Percentiles rank a stretch among this genome's conserved stretches.
Evolutionary conservation across 2,329 filamentous ascomycete species (phyloP).

Genomic region (Metarhizium anisopliae): DNA sequence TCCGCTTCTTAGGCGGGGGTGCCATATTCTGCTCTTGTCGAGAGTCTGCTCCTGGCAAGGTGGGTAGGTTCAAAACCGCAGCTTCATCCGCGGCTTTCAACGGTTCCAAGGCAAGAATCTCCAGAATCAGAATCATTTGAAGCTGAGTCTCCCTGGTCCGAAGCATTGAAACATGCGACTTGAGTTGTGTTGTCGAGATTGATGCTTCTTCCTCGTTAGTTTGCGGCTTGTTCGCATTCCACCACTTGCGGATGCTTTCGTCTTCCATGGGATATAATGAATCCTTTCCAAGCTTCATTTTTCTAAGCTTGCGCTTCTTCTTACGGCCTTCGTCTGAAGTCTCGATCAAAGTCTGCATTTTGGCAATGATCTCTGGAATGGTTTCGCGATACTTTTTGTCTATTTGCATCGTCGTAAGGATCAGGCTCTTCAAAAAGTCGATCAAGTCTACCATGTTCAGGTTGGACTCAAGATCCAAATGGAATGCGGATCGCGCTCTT

Average conservation of each 20-base stretch:
- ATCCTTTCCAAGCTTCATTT: slow-evolving; percentile 57
- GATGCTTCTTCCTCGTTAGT: slow-evolving; percentile 38
- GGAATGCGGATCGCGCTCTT: slow-evolving; percentile 62
- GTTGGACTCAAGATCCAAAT: slow-evolving; percentile 50
- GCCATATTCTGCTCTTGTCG: slow-evolving; percentile 18
- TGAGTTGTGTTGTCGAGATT: slow-evolving; percentile 43
- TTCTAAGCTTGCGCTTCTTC: slow-evolving; percentile 49
- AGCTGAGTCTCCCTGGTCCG: slow-evolving; percentile 70
- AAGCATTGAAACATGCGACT: slow-evolving; percentile 54
- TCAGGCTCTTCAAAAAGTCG: slow-evolving; percentile 57
- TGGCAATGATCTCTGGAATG: slow-evolving; percentile 51
- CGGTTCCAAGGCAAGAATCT: slow-evolving; percentile 63
- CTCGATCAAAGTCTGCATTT: slow-evolving; percentile 47
- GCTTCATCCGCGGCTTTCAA: slow-evolving; percentile 30
- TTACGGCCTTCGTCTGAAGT: slow-evolving; percentile 38
- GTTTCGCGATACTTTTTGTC: slow-evolving; percentile 76
- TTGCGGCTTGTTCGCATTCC: slow-evolving; percentile 48
- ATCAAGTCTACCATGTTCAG: slow-evolving; percentile 55
- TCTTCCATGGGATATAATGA: slow-evolving; percentile 62
- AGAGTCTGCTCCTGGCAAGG: slow-evolving; percentile 28
- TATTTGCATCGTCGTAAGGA: slow-evolving; percentile 57
- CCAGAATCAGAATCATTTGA: slow-evolving; percentile 71
- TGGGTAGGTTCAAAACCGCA: slow-evolving; percentile 38
- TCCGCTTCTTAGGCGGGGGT: slow-evolving; percentile 41
- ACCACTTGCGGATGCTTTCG: slow-evolving; percentile 59